Conservation (phyloP, 2,329 filamentous ascomycete species). For the Hymenoscyphus albidus region DNA sequence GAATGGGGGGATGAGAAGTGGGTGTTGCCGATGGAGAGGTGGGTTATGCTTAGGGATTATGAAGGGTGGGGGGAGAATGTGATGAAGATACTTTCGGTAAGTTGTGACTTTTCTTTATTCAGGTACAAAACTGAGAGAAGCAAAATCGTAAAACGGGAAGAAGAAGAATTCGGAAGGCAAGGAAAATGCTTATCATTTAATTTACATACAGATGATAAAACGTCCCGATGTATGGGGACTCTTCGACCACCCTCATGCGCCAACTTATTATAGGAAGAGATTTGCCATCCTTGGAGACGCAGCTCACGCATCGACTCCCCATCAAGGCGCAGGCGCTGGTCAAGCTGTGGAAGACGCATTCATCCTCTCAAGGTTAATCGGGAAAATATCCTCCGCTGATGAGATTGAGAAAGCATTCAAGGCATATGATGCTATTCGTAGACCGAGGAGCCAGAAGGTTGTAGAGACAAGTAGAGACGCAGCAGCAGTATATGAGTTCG, state of each 20-base stretch:
- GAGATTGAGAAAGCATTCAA: slow-evolving; percentile 45
- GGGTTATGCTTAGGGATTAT: slow-evolving; percentile 39
- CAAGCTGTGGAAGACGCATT: slow-evolving; percentile 53
- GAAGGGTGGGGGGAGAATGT: slow-evolving; percentile 38
- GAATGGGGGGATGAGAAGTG: slow-evolving; percentile 39
- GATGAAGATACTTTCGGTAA: slow-evolving; percentile 34
- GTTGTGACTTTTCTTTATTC: slow-evolving; percentile 4
- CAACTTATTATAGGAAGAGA: slow-evolving; percentile 40
- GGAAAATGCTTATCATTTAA: slow-evolving; percentile 21
- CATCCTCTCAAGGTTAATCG: slow-evolving; percentile 44
- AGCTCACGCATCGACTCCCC: slow-evolving; percentile 59
- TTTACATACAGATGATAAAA: slow-evolving; percentile 37
- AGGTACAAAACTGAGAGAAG: background rate
- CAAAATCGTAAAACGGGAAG: background rate
- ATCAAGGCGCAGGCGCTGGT: slow-evolving; percentile 55
- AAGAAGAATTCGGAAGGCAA: background rate
- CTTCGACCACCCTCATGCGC: slow-evolving; percentile 44
- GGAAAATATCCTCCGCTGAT: slow-evolving; percentile 34
- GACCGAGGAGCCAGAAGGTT: slow-evolving; percentile 35
- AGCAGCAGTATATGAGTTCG: slow-evolving; percentile 42
- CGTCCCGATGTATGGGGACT: slow-evolving; percentile 46
- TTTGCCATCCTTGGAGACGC: slow-evolving; percentile 56
- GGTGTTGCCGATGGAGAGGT: slow-evolving; percentile 38
- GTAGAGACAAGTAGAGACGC: slow-evolving; percentile 32
- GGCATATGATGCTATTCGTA: slow-evolving; percentile 48